Evolutionary conservation across 1,139 yeast species (phyloP), one percentile per base, ranked within the genome.

Genomic region (Candida frijolesensis): DNA sequence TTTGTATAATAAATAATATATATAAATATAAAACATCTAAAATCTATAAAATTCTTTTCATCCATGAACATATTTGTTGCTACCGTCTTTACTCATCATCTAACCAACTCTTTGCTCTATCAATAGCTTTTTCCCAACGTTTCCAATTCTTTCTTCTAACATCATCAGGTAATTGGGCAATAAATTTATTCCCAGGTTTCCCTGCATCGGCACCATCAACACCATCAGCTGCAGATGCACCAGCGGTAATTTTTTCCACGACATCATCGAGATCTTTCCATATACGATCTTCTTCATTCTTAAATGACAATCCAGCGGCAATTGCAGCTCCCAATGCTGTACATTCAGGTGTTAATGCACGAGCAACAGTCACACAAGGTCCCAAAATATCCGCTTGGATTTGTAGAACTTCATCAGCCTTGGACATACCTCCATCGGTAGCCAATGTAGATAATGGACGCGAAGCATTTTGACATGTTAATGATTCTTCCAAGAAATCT

Each of bases 291-390:
- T 79, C 74, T 45, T 73, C 82, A 53, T 80, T 76, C 59, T 80
- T 70, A 54, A 76, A 74, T 1, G 92, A 85, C 60, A 91, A 74
- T 11, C 97, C 97, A 2, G 98, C 96, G 18, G 97, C 97, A 60
- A 92, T 89, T 11, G 97, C 97, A 11, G 97, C 96, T 27, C 98
- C 98, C 56, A 92, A 78, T 1, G 98, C 97, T 4, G 98, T 92
- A 66, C 97, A 91, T 70, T 92, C 98, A 34, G 90, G 75, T 67
- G 87, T 88, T 30, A 83, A 80, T 1, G 97, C 94, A 61, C 97
- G 78, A 62, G 82, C 80, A 46, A 92, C 95, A 33, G 85, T 82
- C 37, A 91, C 90, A 66, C 96, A 90, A 2, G 90, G 90, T 0
- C 92, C 92, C 60, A 91, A 77, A 55, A 92, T 85, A 67, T 92